Evolutionary conservation across 176 grass and related monocot species (phyloP).

Genomic region (Carex pumila): DNA sequence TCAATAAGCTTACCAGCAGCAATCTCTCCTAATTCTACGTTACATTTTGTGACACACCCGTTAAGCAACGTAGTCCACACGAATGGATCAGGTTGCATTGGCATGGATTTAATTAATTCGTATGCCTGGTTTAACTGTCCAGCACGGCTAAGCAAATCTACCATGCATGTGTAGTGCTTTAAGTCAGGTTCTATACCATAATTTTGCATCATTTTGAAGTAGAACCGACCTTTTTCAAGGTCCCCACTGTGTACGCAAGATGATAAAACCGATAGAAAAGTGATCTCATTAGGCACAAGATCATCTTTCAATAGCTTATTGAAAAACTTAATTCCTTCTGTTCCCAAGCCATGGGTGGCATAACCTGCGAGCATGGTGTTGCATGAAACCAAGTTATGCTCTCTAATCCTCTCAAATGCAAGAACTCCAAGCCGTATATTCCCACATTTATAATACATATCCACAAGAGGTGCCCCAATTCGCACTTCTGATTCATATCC

Average conservation of each 20-base stretch:
- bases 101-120: conserved; percentile 21
- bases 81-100: conserved; percentile 17
- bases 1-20: conserved; percentile 14
- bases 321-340: conserved; percentile 24
- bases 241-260: conserved; percentile 18
- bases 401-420: conserved; percentile 19
- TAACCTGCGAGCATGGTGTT: conserved; percentile 25
- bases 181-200: conserved; percentile 22
- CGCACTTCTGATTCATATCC: conserved; percentile 26
- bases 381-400: conserved; percentile 28
- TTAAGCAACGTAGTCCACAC: conserved; percentile 20
- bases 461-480: conserved; percentile 25
- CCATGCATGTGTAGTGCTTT: conserved; percentile 29
- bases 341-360: conserved; percentile 21
- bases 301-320: background rate
- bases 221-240: conserved; percentile 17
- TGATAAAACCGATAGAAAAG: conserved; percentile 28
- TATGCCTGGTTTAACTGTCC: conserved; percentile 25
- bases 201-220: conserved; percentile 21
- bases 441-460: conserved; percentile 30
- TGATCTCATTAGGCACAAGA: conserved; percentile 22
- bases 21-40: conserved; percentile 26
- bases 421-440: conserved; percentile 1
- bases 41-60: conserved; percentile 19
- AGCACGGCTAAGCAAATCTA: conserved; percentile 21